Evolutionary conservation across 345 rosid species (phyloP).

Genomic region (Salix caprea): DNA sequence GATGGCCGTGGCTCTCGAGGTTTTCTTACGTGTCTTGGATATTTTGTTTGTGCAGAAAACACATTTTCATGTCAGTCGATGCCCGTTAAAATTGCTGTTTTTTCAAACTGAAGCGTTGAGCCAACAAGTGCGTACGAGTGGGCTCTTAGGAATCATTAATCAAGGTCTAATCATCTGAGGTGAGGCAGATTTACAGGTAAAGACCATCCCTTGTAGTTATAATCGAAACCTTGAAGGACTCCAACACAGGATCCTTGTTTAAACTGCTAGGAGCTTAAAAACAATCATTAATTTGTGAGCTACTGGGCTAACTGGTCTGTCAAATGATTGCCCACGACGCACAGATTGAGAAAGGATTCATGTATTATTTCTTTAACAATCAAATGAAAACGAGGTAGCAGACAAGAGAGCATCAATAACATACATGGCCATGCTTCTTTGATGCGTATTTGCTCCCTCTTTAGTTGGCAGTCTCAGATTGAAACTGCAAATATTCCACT

Average conservation of each 20-base stretch:
- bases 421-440: not conserved
- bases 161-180: not conserved
- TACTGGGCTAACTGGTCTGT: not conserved
- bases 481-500: not conserved
- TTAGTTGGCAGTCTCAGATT: not conserved
- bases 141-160: not conserved
- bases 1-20: not conserved
- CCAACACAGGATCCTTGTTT: not conserved
- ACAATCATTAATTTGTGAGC: not conserved
- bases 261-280: not conserved
- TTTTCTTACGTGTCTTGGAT: not conserved
- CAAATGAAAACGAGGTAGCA: not conserved
- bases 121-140: not conserved
- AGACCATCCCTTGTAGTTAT: no score
- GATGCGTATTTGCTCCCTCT: not conserved
- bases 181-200: not conserved
- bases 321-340: not conserved
- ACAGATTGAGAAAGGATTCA: not conserved
- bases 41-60: not conserved
- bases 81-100: not conserved
- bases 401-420: not conserved
- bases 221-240: no score
- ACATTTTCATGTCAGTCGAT: not conserved
- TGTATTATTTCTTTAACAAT: not conserved
- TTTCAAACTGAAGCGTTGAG: not conserved